Evolutionary conservation across 805 yeast genomes (phyloP).

Genomic region (Zygosaccharomyces lentus): DNA sequence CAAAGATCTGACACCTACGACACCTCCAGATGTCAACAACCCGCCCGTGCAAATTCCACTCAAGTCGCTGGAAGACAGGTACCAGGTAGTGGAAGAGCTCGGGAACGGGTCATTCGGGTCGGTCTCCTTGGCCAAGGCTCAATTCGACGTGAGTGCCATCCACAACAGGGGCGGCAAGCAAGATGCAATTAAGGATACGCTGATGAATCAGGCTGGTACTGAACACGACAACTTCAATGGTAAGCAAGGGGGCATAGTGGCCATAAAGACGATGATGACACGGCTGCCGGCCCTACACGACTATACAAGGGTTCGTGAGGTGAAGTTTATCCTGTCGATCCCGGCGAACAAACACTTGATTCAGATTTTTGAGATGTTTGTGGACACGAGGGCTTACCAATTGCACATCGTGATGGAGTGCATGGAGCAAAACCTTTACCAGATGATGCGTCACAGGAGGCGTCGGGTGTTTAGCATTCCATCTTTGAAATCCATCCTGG

Average conservation of each 20-base stretch:
- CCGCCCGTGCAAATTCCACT: constrained; percentile 45
- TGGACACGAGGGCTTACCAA: constrained; percentile 55
- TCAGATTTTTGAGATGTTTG: constrained; percentile 71
- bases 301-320: constrained; percentile 58
- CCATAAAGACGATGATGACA: constrained; percentile 75
- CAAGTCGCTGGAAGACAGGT: constrained; percentile 40
- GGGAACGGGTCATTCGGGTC: constrained; percentile 78
- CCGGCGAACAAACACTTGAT: constrained; percentile 70
- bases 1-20: constrained; percentile 11
- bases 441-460: constrained; percentile 63
- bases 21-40: constrained; percentile 38
- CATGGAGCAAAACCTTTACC: constrained; percentile 77
- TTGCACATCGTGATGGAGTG: constrained; percentile 86
- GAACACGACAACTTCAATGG: constrained; percentile 33
- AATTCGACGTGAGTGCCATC: constrained; percentile 18
- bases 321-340: constrained; percentile 60
- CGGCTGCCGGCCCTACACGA: constrained; percentile 49
- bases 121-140: constrained; percentile 58
- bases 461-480: constrained; percentile 48
- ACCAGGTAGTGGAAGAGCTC: constrained; percentile 48
- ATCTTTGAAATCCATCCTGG: constrained; percentile 60
- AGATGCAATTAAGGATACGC: constrained; percentile 36
- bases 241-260: constrained; percentile 49
- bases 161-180: constrained; percentile 5
- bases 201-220: constrained; percentile 40